Evolutionary conservation across 305 asterid genomes (phyloP).

Genomic region (Ruellia speciosa): DNA sequence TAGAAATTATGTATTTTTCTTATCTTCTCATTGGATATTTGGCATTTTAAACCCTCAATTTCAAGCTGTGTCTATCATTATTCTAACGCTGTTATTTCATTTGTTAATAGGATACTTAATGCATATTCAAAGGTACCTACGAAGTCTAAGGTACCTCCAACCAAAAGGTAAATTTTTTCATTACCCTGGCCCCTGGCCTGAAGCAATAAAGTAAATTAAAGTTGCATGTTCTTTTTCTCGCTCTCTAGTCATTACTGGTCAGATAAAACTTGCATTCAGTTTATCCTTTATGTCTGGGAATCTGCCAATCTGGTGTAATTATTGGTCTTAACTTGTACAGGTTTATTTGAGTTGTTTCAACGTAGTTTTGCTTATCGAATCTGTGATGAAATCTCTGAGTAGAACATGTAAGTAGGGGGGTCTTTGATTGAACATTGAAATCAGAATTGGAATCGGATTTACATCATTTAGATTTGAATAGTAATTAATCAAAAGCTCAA

Average conservation of each 20-base stretch:
- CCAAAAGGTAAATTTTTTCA: conserved; percentile 48
- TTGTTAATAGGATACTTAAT: conserved; percentile 50
- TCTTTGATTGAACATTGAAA: too few species aligned
- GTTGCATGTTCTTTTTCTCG: neutral
- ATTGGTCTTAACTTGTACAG: neutral
- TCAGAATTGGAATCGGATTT: too few species aligned
- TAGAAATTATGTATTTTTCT: conserved; percentile 1
- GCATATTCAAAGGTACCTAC: conserved; percentile 67
- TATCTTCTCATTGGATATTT: conserved; percentile 12
- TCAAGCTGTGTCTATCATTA: too few species aligned
- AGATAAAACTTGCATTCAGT: neutral
- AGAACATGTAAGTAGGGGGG: too few species aligned
- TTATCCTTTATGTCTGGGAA: conserved; percentile 5
- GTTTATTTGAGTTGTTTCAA: conserved; percentile 1
- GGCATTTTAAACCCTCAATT: too few species aligned
- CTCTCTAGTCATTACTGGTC: neutral
- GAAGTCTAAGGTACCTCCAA: conserved; percentile 43
- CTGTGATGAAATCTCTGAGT: neutral
- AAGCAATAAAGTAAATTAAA: neutral
- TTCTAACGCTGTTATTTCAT: conserved; percentile 15
- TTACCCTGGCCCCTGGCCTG: conserved; percentile 1
- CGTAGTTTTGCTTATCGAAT: conserved; percentile 4
- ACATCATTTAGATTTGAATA: too few species aligned
- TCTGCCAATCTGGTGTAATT: neutral
- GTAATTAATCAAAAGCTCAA: too few species aligned